Percentiles rank a stretch among this genome's conserved stretches.
Evolutionary conservation across 306 rosid genomes (phyloP).

Genomic region (Citrullus mucosospermus): DNA sequence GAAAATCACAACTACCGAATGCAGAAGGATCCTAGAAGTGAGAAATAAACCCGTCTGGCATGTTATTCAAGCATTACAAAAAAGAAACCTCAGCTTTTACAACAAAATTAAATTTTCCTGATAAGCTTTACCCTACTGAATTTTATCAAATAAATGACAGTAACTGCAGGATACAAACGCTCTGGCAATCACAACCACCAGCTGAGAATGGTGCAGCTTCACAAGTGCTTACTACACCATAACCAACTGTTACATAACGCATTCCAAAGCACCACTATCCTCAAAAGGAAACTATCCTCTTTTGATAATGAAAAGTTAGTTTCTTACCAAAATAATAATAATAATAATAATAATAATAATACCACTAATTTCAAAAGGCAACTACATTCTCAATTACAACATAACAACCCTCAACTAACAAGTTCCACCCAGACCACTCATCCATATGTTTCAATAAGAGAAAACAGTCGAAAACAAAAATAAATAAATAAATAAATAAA

Average conservation of each 20-base stretch:
- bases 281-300: too few species aligned
- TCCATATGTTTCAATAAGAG: neutral
- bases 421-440: neutral
- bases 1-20: neutral
- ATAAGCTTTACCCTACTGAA: neutral
- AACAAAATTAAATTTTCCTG: neutral
- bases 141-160: neutral
- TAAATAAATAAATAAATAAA: too few species aligned
- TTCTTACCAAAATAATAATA: too few species aligned
- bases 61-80: neutral
- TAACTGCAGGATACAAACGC: neutral
- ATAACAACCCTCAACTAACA: neutral
- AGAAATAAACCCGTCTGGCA: neutral
- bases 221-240: neutral
- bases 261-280: neutral
- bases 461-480: neutral
- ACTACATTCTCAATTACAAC: neutral
- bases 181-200: neutral
- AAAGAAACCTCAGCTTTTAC: neutral
- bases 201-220: neutral
- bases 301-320: too few species aligned
- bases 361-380: neutral
- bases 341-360: too few species aligned
- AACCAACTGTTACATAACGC: neutral
- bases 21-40: neutral